phyloP scores from a whole-genome alignment of 164 flowering plant species.

The Chimonanthus salicifolius region DNA sequence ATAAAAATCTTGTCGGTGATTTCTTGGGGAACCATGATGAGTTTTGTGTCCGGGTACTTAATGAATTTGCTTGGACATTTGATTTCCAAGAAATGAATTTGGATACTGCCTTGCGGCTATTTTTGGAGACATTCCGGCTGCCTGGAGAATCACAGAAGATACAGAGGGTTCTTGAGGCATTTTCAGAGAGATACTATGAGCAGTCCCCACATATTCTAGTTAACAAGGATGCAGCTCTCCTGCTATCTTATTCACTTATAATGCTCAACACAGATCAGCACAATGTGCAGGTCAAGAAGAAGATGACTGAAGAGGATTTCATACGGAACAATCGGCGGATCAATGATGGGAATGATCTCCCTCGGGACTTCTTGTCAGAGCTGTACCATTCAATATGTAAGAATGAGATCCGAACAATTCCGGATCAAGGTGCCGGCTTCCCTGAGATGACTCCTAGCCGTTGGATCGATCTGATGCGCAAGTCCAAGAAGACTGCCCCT shows the following conservation, averaged over 20 bases:
- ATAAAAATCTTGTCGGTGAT: slow-evolving; percentile 38
- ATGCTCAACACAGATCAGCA: slow-evolving; percentile 40
- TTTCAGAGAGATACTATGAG: slow-evolving; percentile 44
- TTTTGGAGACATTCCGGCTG: slow-evolving; percentile 36
- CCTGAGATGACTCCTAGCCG: slow-evolving; percentile 31
- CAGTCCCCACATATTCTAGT: slow-evolving; percentile 36
- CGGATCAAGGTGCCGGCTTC: slow-evolving; percentile 24
- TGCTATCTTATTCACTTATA: slow-evolving; percentile 38
- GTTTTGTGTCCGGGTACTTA: slow-evolving; percentile 37
- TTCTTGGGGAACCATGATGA: slow-evolving; percentile 39
- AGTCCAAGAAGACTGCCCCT: slow-evolving; percentile 27
- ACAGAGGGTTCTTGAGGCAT: slow-evolving; percentile 40
- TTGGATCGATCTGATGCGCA: slow-evolving; percentile 32
- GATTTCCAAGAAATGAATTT: slow-evolving; percentile 39
- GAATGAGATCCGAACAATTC: slow-evolving; percentile 27
- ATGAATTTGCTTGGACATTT: slow-evolving; percentile 40
- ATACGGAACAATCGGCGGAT: slow-evolving; percentile 33
- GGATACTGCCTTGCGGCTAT: slow-evolving; percentile 36
- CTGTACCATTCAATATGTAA: slow-evolving; percentile 31
- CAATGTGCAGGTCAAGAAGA: slow-evolving; percentile 37
- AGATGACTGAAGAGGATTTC: slow-evolving; percentile 46
- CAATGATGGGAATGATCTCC: slow-evolving; percentile 38
- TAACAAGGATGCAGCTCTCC: slow-evolving; percentile 40
- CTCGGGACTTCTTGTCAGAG: slow-evolving; percentile 32
- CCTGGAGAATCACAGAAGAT: slow-evolving; percentile 49